These are phyloP conservation scores for Colletotrichum cuscutae DNA, from an alignment of 2,329 filamentous ascomycete genomes.

Conservation along the genomic window DNA sequence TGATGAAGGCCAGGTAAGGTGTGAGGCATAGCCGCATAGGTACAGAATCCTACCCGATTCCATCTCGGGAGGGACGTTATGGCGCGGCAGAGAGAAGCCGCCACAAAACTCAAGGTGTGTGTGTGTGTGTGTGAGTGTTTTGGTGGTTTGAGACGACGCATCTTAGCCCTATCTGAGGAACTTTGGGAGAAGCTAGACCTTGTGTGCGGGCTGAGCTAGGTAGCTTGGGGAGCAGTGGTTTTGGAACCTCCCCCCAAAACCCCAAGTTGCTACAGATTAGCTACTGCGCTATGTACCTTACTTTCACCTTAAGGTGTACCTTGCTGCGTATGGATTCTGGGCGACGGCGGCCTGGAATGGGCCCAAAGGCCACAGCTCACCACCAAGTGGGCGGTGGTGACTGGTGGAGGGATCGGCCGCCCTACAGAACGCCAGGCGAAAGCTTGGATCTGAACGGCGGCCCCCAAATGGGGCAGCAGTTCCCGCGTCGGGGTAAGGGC, in stretches of 20 bases:
- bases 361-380: no score
- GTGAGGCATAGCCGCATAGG: not conserved
- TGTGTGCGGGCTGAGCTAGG: conserved; percentile 27
- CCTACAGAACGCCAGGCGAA: not conserved
- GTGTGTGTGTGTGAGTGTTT: not conserved
- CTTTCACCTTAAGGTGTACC: not conserved
- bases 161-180: conserved; percentile 11
- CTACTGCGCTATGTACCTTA: not conserved
- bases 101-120: not conserved
- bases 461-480: conserved; percentile 5
- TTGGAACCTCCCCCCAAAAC: not conserved
- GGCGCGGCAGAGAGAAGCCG: not conserved
- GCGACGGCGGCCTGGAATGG: not conserved
- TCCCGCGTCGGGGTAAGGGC: not conserved
- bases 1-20: no score
- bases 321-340: not conserved
- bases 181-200: conserved; percentile 25
- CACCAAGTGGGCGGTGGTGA: no score
- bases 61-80: conserved; percentile 3
- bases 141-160: not conserved
- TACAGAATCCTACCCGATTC: not conserved
- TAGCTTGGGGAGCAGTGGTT: conserved; percentile 5
- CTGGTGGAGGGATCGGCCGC: conserved; percentile 2
- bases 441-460: conserved; percentile 12
- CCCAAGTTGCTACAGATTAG: not conserved